Percentiles rank a stretch among this genome's conserved stretches.
phyloP scores from a whole-genome alignment of 768 basidiomycete genomes.

The Pleurotus ostreatus region DNA sequence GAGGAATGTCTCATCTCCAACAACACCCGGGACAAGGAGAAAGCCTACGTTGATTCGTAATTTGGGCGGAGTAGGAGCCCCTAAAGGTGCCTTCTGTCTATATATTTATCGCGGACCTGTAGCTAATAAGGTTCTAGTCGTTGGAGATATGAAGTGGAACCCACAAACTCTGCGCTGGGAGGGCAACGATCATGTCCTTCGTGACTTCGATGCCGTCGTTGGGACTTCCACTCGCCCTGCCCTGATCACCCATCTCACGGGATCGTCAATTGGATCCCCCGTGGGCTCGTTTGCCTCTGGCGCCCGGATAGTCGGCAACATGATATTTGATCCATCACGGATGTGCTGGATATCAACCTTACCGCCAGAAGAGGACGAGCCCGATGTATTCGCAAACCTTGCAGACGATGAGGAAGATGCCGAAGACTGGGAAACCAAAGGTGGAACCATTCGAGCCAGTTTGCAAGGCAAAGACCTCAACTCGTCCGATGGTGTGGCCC shows the following conservation, averaged over 20 bases:
- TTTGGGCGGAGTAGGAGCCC: slow-evolving; percentile 57
- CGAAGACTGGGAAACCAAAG: slow-evolving; percentile 66
- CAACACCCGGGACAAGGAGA: slow-evolving; percentile 45
- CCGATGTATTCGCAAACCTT: slow-evolving; percentile 91
- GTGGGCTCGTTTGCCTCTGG: slow-evolving; percentile 70
- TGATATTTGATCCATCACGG: slow-evolving; percentile 91
- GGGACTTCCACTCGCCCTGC: slow-evolving; percentile 88
- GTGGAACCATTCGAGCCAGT: slow-evolving; percentile 71
- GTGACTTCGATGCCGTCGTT: slow-evolving; percentile 84
- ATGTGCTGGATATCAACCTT: slow-evolving; percentile 95
- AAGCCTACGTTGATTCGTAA: slow-evolving; percentile 90
- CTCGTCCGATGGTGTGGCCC: slow-evolving; percentile 27
- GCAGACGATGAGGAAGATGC: slow-evolving; percentile 88
- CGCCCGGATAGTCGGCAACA: slow-evolving; percentile 91
- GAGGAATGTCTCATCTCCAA: slow-evolving; percentile 42
- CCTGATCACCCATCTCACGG: slow-evolving; percentile 90
- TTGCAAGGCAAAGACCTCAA: slow-evolving; percentile 29
- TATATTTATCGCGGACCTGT: too few relatives aligned
- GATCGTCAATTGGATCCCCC: slow-evolving; percentile 81
- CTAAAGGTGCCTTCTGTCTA: slow-evolving; percentile 59
- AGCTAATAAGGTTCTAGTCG: slow-evolving; percentile 44
- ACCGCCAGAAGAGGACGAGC: slow-evolving; percentile 86
- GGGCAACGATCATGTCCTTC: slow-evolving; percentile 89
- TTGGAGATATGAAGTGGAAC: slow-evolving; percentile 98
- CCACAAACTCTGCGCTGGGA: slow-evolving; percentile 90